Conservation (phyloP, 1,284 basidiomycete species). For the Rhodotorula sp. region DNA sequence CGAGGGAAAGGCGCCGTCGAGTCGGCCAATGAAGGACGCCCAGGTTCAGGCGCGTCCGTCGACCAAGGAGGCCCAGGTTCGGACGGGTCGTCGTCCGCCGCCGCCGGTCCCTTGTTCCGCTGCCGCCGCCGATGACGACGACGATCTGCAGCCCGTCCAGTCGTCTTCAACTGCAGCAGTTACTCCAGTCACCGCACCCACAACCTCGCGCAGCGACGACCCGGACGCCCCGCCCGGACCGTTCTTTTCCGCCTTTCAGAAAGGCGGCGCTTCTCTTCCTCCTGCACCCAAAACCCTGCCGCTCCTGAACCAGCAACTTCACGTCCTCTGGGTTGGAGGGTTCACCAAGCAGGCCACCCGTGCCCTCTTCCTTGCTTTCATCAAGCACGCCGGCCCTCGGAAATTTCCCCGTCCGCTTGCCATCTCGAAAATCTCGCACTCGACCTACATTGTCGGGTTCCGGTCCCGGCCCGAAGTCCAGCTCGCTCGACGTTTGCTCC, state of each 20-base stretch:
- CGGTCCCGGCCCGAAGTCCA: background rate
- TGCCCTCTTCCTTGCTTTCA: background rate
- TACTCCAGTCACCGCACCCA: no score
- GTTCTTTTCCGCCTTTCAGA: background rate
- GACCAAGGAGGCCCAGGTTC: background rate
- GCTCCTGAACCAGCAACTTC: background rate
- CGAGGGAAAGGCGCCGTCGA: background rate
- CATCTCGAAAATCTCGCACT: background rate
- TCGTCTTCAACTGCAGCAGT: no score
- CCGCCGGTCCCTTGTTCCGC: background rate
- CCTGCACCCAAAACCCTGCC: background rate
- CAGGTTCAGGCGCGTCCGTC: background rate
- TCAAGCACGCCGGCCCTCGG: background rate
- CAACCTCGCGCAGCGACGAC: background rate
- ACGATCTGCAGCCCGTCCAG: no score
- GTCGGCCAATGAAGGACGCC: background rate
- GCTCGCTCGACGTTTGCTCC: background rate
- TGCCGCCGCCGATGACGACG: no score
- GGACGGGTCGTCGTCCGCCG: background rate
- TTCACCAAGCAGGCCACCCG: background rate
- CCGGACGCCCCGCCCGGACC: background rate
- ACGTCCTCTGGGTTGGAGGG: background rate
- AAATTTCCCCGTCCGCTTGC: background rate
- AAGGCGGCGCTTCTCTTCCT: background rate
- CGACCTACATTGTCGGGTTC: background rate